phyloP scores from a whole-genome alignment of 2,329 filamentous ascomycete genomes.

The Rhynchosporium graminicola region DNA sequence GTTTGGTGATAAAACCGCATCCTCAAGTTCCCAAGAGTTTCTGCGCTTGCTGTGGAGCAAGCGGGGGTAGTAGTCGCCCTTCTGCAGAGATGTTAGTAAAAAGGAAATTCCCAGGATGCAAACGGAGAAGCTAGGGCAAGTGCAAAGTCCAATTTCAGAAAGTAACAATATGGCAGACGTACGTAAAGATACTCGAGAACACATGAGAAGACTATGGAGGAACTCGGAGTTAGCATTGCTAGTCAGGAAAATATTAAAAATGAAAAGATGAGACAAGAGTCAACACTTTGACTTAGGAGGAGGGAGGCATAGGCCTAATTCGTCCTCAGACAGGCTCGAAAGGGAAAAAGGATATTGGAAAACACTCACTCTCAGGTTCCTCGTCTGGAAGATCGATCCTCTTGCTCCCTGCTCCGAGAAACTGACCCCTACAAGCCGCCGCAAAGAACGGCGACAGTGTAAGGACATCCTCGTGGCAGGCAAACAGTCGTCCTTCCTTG shows the following conservation, averaged over 20 bases:
- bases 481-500: conserved; percentile 83
- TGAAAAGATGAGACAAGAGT: no score
- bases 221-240: no score
- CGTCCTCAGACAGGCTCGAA: no score
- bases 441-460: conserved; percentile 83
- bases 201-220: conserved; percentile 68
- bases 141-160: background rate
- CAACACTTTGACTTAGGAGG: no score
- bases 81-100: conserved; percentile 28
- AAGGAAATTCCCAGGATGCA: background rate
- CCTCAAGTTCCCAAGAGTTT: conserved; percentile 89
- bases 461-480: conserved; percentile 91
- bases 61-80: conserved; percentile 64
- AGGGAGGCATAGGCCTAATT: no score
- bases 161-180: conserved; percentile 18
- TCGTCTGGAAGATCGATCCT: conserved; percentile 72
- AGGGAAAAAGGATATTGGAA: no score
- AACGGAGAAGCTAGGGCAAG: background rate
- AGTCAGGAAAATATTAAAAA: no score
- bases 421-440: conserved; percentile 68
- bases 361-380: conserved; percentile 68
- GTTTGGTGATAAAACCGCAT: conserved; percentile 58
- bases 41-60: conserved; percentile 83
- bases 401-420: conserved; percentile 74
- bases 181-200: conserved; percentile 92